Conservation (phyloP, 495 filamentous ascomycete genomes). For the Filosporella fistucella region DNA sequence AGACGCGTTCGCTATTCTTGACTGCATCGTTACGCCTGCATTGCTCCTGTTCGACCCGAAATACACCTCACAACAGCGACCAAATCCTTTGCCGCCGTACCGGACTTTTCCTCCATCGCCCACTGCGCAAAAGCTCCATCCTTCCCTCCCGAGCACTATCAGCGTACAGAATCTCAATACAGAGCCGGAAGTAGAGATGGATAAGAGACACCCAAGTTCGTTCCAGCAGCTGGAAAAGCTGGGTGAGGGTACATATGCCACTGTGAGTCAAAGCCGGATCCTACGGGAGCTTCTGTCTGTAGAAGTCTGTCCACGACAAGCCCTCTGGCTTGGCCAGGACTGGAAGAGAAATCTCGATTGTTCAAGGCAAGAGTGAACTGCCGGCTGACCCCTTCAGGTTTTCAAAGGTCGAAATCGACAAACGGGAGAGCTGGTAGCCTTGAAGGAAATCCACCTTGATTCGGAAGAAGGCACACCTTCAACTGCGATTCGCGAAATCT, state of each 20-base stretch:
- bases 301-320: too few relatives aligned
- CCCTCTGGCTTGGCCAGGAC: too few relatives aligned
- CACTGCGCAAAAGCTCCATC: slow-evolving; percentile 3
- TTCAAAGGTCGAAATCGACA: slow-evolving; percentile 98
- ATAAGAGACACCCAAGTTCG: slow-evolving; percentile 80
- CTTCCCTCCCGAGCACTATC: slow-evolving; percentile 22
- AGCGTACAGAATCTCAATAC: slow-evolving; percentile 22
- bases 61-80: slow-evolving; percentile 29
- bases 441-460: slow-evolving; percentile 99
- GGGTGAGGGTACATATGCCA: slow-evolving; percentile 98
- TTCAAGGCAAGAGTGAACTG: too few relatives aligned
- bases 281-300: too few relatives aligned
- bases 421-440: slow-evolving; percentile 89
- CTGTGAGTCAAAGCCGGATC: slow-evolving; percentile 51
- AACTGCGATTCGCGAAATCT: slow-evolving; percentile 98
- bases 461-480: slow-evolving; percentile 97
- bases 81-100: slow-evolving; percentile 15
- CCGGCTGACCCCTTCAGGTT: slow-evolving; percentile 51
- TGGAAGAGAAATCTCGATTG: too few relatives aligned
- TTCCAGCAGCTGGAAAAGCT: slow-evolving; percentile 99
- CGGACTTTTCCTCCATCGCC: slow-evolving; percentile 25
- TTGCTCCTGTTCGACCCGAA: slow-evolving; percentile 37
- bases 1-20: slow-evolving; percentile 23
- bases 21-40: slow-evolving; percentile 30
- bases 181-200: slow-evolving; percentile 15